phyloP scores from a whole-genome alignment of 2,329 filamentous ascomycete genomes.

The Talaromyces verruculosus region DNA sequence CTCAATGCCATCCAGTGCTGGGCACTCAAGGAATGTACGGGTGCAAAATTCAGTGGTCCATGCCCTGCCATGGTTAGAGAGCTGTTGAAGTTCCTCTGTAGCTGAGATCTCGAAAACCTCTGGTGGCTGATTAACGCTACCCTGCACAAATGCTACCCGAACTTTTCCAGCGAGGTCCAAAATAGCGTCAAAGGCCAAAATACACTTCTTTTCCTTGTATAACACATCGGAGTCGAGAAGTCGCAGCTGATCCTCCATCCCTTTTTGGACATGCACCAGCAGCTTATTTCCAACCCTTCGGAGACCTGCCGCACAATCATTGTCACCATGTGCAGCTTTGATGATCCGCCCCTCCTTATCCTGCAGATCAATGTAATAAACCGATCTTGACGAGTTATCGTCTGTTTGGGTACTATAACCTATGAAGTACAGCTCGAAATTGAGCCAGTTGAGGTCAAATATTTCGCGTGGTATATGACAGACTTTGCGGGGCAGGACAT shows the following conservation, averaged over 20 bases:
- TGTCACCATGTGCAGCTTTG: conserved; percentile 7
- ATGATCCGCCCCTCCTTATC: background rate
- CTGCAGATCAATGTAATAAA: conserved; percentile 1
- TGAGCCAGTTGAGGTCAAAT: background rate
- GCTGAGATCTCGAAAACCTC: conserved; percentile 2
- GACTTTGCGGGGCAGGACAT: background rate
- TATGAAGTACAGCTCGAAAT: conserved; percentile 6
- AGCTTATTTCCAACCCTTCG: conserved; percentile 2
- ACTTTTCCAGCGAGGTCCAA: background rate
- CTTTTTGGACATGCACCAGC: conserved; percentile 5
- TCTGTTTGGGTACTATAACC: conserved; percentile 4
- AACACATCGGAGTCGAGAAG: conserved; percentile 6
- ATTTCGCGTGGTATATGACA: conserved; percentile 8
- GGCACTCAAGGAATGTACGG: conserved; percentile 11
- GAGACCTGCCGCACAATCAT: conserved; percentile 9
- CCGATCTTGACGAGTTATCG: background rate
- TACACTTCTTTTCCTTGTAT: conserved; percentile 3
- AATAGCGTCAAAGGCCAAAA: conserved; percentile 11
- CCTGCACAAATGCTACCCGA: background rate
- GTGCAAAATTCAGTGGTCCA: conserved; percentile 1
- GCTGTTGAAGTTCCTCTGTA: background rate
- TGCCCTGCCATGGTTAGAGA: conserved; percentile 12
- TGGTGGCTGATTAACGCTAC: conserved; percentile 12
- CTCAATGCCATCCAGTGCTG: conserved; percentile 9
- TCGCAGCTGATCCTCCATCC: conserved; percentile 16